Evolutionary conservation across 805 yeast species (phyloP), one percentile per base, ranked within the genome.

Genomic region (Priceomyces carsonii): DNA sequence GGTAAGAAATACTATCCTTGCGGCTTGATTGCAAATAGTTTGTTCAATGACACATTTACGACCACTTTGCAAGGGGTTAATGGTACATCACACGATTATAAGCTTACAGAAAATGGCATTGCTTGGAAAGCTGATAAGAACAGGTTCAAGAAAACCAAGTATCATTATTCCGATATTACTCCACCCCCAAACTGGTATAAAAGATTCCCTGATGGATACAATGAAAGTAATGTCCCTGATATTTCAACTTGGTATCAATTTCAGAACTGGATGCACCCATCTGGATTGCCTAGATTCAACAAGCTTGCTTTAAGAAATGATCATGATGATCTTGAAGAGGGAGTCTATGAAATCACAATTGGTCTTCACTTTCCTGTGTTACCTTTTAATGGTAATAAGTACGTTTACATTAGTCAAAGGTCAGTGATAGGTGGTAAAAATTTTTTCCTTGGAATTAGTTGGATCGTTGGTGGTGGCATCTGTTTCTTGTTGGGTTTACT

Each of bases 321-420:
- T 41, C 53, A 77, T 31, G 81, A 78, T 25, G 59, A 61, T 2
- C 57, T 85, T 42, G 52, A 59, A 8, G 64, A 67, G 4, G 93
- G 93, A 25, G 68, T 68, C 8, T 85, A 85, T 51, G 79, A 82
- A 57, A 63, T 82, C 14, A 62, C 72, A 25, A 71, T 82, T 25
- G 93, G 89, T 0, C 65, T 85, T 42, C 89, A 85, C 48, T 85
- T 85, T 79, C 95, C 95, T 4, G 91, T 85, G 2, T 63, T 68
- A 16, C 79, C 76, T 22, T 85, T 71, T 55, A 63, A 79, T 5
- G 91, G 91, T 36, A 73, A 75, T 38, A 85, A 85, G 57, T 77
- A 73, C 37, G 58, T 85, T 17, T 85, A 77, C 50, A 45, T 85
- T 18, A 75, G 86, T 3, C 87, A 87, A 26, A 73, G 86, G 42